Evolutionary conservation across 148 eudicot species (phyloP).

Genomic region (Fagopyrum tataricum): DNA sequence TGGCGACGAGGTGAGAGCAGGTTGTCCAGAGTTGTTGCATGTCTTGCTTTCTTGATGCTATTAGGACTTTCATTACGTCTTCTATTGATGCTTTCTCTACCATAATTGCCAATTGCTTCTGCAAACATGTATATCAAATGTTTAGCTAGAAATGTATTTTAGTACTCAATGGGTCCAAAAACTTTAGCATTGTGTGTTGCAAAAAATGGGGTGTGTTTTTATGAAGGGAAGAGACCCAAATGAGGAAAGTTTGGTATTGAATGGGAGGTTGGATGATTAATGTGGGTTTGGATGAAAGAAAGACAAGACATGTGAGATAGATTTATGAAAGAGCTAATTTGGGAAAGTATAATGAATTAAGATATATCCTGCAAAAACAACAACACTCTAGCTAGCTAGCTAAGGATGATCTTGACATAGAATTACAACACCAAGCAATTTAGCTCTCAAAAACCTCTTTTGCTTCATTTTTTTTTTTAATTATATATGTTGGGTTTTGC

Average conservation of each 20-base stretch:
- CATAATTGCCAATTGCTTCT: slow-evolving; percentile 85
- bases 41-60: slow-evolving; percentile 91
- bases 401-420: background rate
- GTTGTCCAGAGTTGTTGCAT: slow-evolving; percentile 95
- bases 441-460: background rate
- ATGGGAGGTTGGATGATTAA: background rate
- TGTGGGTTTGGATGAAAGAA: background rate
- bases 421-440: background rate
- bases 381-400: too few species aligned
- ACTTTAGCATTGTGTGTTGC: too few species aligned
- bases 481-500: slow-evolving; percentile 3
- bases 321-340: background rate
- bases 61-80: slow-evolving; percentile 89
- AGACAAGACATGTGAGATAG: background rate
- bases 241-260: background rate
- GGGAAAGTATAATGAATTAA: background rate
- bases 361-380: background rate
- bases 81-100: slow-evolving; percentile 98
- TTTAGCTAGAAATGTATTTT: too few species aligned
- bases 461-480: background rate
- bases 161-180: too few species aligned
- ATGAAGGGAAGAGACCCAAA: background rate
- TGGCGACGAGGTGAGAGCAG: slow-evolving; percentile 80
- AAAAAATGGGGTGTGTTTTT: background rate
- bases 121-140: slow-evolving; percentile 10